Evolutionary conservation across 1,284 basidiomycete genomes (phyloP).

Genomic region (Prillingera fragicola): DNA sequence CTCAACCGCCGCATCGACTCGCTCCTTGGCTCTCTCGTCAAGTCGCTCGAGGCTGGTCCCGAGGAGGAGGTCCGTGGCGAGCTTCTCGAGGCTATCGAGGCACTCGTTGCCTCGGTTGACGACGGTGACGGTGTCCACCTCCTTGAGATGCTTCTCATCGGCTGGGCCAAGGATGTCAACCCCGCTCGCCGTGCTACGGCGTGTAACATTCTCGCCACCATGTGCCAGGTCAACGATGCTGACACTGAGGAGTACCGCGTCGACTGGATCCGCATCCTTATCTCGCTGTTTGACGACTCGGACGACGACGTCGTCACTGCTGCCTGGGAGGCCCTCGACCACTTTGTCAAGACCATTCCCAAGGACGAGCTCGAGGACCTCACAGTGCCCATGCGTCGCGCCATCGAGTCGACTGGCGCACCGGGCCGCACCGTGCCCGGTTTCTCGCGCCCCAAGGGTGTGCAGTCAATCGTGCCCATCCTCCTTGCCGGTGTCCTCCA

Average conservation of each 20-base stretch:
- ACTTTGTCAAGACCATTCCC: slow-evolving; percentile 81
- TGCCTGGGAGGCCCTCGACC: slow-evolving; percentile 78
- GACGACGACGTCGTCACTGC: slow-evolving; percentile 69
- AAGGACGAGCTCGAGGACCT: slow-evolving; percentile 90
- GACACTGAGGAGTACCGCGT: slow-evolving; percentile 79
- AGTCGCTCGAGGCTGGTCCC: slow-evolving; percentile 56
- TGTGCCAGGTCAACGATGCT: slow-evolving; percentile 70
- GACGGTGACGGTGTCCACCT: slow-evolving; percentile 83
- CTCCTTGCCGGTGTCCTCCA: slow-evolving; percentile 70
- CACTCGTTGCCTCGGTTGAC: slow-evolving; percentile 68
- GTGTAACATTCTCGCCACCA: slow-evolving; percentile 68
- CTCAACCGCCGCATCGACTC: slow-evolving; percentile 74
- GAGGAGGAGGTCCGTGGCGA: slow-evolving; percentile 66
- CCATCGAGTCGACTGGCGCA: slow-evolving; percentile 78
- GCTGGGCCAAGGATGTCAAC: slow-evolving; percentile 74
- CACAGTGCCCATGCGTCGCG: slow-evolving; percentile 79
- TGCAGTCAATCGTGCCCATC: slow-evolving; percentile 80
- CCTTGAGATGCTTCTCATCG: slow-evolving; percentile 80
- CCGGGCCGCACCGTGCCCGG: slow-evolving; percentile 77
- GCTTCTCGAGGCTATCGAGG: slow-evolving; percentile 68
- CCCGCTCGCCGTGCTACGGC: slow-evolving; percentile 69
- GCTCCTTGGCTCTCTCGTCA: slow-evolving; percentile 70
- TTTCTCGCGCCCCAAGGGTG: slow-evolving; percentile 82
- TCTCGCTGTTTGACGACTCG: slow-evolving; percentile 77
- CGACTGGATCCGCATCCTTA: slow-evolving; percentile 92